Base-by-base conservation (phyloP, 257 asterid genomes). In the Solanum lycopersicoides region DNA sequence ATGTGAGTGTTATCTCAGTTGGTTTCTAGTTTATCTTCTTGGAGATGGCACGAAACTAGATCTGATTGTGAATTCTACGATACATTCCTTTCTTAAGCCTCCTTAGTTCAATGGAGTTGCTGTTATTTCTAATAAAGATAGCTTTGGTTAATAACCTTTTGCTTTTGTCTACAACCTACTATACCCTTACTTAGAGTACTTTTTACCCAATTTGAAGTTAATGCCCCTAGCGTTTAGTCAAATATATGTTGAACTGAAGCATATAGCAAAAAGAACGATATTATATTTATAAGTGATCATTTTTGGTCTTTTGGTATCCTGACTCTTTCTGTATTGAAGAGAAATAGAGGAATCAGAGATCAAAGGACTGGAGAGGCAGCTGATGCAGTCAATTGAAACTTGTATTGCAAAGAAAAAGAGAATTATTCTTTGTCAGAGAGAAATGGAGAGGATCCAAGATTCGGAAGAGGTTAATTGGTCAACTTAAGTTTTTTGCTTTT, bases 331-430 rank as follows among this genome's bases (percentile, higher is more conserved):
- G 20, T 86, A 87, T 87, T 87, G 90, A 90, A 97, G 99, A 88
- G 99, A 97, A 92, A 97, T 97, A 87, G 99, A 95, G 88, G 99
- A 97, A 92, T 89, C 94, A 80, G 99, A 97, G 89, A 95, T 97
- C 91, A 97, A 93, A 91, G 94, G 93, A 53, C 90, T 96, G 86
- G 99, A 97, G 89, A 94, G 99, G 91, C 99, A 97, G 93, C 92
- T 97, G 34, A 93, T 97, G 95, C 99, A 97, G 91, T 97, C 98
- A 85, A 93, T 97, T 42, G 99, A 97, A 93, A 97, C 99, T 86
- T 94, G 98, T 93, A 91, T 92, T 88, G 90, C 94, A 79, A 97
- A 96, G 98, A 97, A 97, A 89, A 97, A 97, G 98, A 95, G 88
- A 94, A 97, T 96, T 73, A 93, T 96, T 90, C 97, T 97, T 68